Evolutionary conservation across 805 yeast species (phyloP).

Genomic region (Metschnikowia vanudenii): DNA sequence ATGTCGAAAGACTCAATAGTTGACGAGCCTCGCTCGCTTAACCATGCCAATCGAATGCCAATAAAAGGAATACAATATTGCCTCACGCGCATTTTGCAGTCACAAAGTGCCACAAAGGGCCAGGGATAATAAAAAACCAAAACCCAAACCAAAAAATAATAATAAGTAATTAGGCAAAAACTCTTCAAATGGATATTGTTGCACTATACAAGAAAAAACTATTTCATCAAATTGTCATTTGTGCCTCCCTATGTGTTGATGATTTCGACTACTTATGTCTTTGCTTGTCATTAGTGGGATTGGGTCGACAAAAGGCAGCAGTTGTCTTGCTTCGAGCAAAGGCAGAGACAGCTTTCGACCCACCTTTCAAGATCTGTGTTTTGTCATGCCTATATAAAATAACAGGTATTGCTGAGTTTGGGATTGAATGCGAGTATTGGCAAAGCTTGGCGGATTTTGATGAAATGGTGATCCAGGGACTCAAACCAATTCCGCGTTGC

Average conservation of each 20-base stretch:
- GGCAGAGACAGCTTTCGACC: constrained; percentile 6
- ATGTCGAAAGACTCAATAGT: too few relatives aligned
- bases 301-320: constrained; percentile 14
- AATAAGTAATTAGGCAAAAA: not conserved
- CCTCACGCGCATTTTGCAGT: too few relatives aligned
- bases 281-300: constrained; percentile 10
- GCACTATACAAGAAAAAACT: constrained; percentile 7
- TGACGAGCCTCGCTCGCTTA: too few relatives aligned
- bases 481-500: not conserved
- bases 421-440: constrained; percentile 12
- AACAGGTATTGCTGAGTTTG: not conserved
- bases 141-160: not conserved
- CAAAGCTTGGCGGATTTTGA: constrained; percentile 2
- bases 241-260: constrained; percentile 4
- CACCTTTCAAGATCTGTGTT: constrained; percentile 4
- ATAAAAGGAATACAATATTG: too few relatives aligned
- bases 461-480: not conserved
- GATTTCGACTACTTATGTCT: constrained; percentile 8
- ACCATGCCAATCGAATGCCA: too few relatives aligned
- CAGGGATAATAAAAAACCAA: too few relatives aligned
- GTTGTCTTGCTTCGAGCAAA: constrained; percentile 9
- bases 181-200: not conserved
- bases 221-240: constrained; percentile 11
- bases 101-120: too few relatives aligned
- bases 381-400: constrained; percentile 10